Evolutionary conservation across 2,329 filamentous ascomycete species (phyloP).

Genomic region (Dryadomyces quercus-mongolicae): DNA sequence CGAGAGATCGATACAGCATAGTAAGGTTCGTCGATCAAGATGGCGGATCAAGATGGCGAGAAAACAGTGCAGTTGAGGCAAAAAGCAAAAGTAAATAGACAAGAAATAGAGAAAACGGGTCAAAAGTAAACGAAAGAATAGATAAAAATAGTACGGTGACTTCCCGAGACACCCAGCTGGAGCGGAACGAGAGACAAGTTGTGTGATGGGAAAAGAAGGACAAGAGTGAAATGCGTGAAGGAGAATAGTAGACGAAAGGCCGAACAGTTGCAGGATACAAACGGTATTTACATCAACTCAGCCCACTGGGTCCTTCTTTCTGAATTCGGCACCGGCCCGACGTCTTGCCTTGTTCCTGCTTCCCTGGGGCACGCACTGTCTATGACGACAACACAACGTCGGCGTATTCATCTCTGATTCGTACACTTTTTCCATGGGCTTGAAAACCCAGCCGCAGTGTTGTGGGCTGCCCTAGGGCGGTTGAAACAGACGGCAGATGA

Average conservation of each 20-base stretch:
- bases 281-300: background rate
- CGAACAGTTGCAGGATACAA: background rate
- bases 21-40: background rate
- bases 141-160: background rate
- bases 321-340: background rate
- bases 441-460: too few species aligned
- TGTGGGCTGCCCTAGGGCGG: background rate
- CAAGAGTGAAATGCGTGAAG: background rate
- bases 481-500: background rate
- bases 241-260: background rate
- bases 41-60: too few species aligned
- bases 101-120: background rate
- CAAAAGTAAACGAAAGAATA: background rate
- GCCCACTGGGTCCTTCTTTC: background rate
- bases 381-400: background rate
- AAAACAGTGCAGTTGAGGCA: background rate
- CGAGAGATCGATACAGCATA: slow-evolving; percentile 3
- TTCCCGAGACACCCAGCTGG: background rate
- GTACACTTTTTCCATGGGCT: background rate
- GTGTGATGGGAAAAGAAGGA: background rate
- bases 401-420: background rate
- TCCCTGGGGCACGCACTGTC: background rate
- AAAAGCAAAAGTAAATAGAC: background rate
- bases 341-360: too few species aligned
- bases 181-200: background rate